Evolutionary conservation across 768 basidiomycete genomes (phyloP).

Genomic region (Hydnum rufescens): DNA sequence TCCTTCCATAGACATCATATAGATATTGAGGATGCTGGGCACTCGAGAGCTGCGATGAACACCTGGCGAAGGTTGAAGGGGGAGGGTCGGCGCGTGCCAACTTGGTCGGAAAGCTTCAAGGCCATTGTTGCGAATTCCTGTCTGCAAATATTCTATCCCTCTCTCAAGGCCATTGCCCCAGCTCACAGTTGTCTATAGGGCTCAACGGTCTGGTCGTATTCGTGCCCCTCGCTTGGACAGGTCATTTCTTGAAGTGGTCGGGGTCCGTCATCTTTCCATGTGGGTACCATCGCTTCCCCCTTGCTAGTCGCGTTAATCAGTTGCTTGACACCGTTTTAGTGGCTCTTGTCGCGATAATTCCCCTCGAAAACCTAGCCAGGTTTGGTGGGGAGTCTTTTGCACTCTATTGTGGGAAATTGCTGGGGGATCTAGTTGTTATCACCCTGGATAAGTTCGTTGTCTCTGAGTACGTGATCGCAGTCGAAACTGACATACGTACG

Average conservation of each 20-base stretch:
- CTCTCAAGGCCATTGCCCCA: not conserved
- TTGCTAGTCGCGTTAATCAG: not conserved
- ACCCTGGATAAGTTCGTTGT: conserved; percentile 41
- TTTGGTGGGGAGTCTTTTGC: conserved; percentile 39
- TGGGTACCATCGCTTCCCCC: conserved; percentile 16
- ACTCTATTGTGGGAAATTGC: conserved; percentile 30
- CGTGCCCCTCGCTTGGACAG: conserved; percentile 41
- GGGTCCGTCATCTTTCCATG: conserved; percentile 26
- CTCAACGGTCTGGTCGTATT: conserved; percentile 33
- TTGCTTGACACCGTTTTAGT: conserved; percentile 21
- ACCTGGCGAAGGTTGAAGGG: not conserved
- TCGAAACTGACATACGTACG: not conserved
- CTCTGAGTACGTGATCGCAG: not conserved
- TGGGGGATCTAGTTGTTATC: conserved; percentile 47
- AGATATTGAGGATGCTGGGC: too few species aligned
- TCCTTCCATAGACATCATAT: too few species aligned
- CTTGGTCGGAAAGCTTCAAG: not conserved
- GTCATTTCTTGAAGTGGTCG: conserved; percentile 28
- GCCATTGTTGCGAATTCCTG: not conserved
- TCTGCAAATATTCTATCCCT: not conserved
- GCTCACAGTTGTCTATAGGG: not conserved
- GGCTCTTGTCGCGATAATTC: conserved; percentile 43
- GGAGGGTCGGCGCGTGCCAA: not conserved
- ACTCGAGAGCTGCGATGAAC: too few species aligned
- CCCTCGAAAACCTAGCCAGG: conserved; percentile 46